Percentiles rank a stretch among this genome's conserved stretches.
phyloP scores from a whole-genome alignment of 148 eudicot genomes.

The Rhododendron mucronatum region DNA sequence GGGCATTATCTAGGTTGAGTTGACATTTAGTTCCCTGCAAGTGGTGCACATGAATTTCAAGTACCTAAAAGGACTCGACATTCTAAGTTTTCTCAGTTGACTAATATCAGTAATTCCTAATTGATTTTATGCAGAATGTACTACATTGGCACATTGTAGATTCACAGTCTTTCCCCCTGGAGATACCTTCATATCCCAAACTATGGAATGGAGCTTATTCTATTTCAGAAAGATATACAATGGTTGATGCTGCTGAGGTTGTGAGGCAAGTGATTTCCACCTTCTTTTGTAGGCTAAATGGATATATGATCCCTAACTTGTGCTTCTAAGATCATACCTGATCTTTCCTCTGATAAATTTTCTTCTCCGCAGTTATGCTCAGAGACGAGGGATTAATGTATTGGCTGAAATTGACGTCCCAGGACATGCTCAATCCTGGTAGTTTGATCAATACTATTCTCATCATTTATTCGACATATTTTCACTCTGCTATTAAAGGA shows the following conservation, averaged over 20 bases:
- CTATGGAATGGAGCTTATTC: slow-evolving; percentile 91
- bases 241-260: slow-evolving; percentile 73
- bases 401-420: slow-evolving; percentile 93
- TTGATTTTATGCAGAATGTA: slow-evolving; percentile 59
- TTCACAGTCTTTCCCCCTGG: slow-evolving; percentile 83
- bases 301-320: neutral
- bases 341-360: neutral
- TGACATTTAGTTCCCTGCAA: neutral
- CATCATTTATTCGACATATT: neutral
- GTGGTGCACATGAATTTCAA: neutral
- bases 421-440: slow-evolving; percentile 96
- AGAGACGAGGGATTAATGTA: slow-evolving; percentile 74
- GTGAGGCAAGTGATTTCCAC: slow-evolving; percentile 58
- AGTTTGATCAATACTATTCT: slow-evolving; percentile 9
- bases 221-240: slow-evolving; percentile 62
- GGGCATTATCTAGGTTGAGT: neutral
- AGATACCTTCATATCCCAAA: slow-evolving; percentile 84
- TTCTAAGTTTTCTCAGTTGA: neutral
- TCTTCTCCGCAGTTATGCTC: slow-evolving; percentile 66
- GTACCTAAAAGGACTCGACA: neutral
- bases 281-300: neutral
- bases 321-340: neutral
- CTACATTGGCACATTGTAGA: slow-evolving; percentile 98
- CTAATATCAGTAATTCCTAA: neutral
- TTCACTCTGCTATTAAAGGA: neutral